Evolutionary conservation across 495 filamentous ascomycete genomes (phyloP).

Genomic region (Penicillium goetzii): DNA sequence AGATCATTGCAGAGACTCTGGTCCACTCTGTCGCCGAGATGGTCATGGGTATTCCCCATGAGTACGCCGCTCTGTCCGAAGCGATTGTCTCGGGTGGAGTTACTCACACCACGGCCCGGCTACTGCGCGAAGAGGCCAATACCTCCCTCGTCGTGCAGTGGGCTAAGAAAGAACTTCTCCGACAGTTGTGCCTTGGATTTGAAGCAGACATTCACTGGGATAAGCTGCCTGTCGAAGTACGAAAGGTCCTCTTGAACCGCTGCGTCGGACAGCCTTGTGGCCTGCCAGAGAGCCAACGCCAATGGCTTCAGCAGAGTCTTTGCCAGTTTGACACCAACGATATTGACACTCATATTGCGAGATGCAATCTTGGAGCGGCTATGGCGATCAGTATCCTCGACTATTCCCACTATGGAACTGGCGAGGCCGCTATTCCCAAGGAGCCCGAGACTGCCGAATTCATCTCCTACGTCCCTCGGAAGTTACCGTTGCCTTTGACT

Average conservation of each 20-base stretch:
- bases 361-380: conserved; percentile 48
- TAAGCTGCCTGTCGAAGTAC: conserved; percentile 40
- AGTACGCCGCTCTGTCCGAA: conserved; percentile 53
- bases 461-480: conserved; percentile 39
- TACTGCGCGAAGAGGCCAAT: conserved; percentile 43
- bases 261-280: conserved; percentile 40
- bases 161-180: conserved; percentile 49
- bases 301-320: conserved; percentile 43
- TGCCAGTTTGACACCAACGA: conserved; percentile 42
- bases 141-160: conserved; percentile 38
- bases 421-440: conserved; percentile 34
- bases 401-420: conserved; percentile 43
- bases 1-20: conserved; percentile 58
- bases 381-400: conserved; percentile 45
- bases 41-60: conserved; percentile 53
- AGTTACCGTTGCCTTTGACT: conserved; percentile 28
- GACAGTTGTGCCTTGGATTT: conserved; percentile 48
- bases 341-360: conserved; percentile 43
- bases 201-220: conserved; percentile 50
- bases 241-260: conserved; percentile 40
- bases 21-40: conserved; percentile 56
- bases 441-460: conserved; percentile 36
- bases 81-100: conserved; percentile 49
- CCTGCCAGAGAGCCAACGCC: conserved; percentile 31
- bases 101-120: conserved; percentile 41